Evolutionary conservation across 495 filamentous ascomycete genomes (phyloP), one percentile per base, ranked within the genome.

Genomic region (Xylaria castorea): DNA sequence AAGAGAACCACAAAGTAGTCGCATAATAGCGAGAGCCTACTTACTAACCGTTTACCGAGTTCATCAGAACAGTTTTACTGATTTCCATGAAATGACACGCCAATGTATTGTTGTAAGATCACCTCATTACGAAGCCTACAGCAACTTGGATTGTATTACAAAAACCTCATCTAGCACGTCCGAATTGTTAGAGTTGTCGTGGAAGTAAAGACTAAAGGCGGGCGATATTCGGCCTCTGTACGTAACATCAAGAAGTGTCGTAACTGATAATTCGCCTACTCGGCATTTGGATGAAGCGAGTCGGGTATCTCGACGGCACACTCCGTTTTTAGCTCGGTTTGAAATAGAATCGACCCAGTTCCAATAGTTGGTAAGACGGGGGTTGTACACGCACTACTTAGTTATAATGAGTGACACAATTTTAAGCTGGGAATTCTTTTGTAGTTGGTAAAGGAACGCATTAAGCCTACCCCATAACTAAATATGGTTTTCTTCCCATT

Each of bases 341-440:
- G 44, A 53, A 36, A 55, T 60, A 27, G 25, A 69, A 44, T 48
- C 34, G 38, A 22, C 27, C 60, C 8, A 3, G 22, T 64, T 64
- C 27, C 11, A 50, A 68, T 20, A 34, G 12, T 46, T 44, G 20
- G 57, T 70, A 18, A 27, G 40, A 70, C 57, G 7, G 50, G 20
- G 18, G 30, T 62, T 36, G 55, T 25, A 40, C 53, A 62, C 25
- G 53, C n/a, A 60, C 40, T 16, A 34, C 57, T 58, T 22, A 20
- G 11, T n/a, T 20, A 34, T 0, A 58, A 57, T 30, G 8, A 70
- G 67, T 62, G 30, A 69, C 55, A 61, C 67, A 27, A 62, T 40
- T 25, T 42, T 60, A 11, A 51, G 69, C 27, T 53, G 30, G 48
- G 30, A 36, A 18, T 42, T 63, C n/a, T 30, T 65, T 22, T 42